phyloP scores from a whole-genome alignment of 2,329 filamentous ascomycete genomes.

The Dendryphion nanum region DNA sequence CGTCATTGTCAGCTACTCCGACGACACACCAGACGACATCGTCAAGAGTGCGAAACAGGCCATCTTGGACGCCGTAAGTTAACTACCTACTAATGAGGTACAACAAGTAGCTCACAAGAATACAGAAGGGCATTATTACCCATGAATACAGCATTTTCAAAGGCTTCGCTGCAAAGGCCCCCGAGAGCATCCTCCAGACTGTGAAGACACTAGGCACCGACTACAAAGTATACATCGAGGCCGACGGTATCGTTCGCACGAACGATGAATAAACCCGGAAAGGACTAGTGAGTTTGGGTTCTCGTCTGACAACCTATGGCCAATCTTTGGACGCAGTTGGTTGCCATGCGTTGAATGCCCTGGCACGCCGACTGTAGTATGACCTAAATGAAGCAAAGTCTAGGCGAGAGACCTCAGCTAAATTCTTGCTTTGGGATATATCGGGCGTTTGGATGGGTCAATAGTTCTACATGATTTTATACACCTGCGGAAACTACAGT shows the following conservation, averaged over 20 bases:
- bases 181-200: conserved; percentile 65
- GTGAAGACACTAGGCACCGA: conserved; percentile 62
- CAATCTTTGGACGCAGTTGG: too few relatives aligned
- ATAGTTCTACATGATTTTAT: too few relatives aligned
- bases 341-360: too few relatives aligned
- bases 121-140: conserved; percentile 70
- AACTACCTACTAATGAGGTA: not conserved
- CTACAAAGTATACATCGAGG: conserved; percentile 69
- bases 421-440: too few relatives aligned
- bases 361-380: too few relatives aligned
- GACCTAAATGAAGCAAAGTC: too few relatives aligned
- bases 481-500: too few relatives aligned
- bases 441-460: too few relatives aligned
- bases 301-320: too few relatives aligned
- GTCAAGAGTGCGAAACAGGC: conserved; percentile 69
- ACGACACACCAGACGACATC: conserved; percentile 65
- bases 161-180: conserved; percentile 74
- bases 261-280: conserved; percentile 2
- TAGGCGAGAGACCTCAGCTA: too few relatives aligned
- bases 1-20: conserved; percentile 76
- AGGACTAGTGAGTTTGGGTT: too few relatives aligned
- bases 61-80: conserved; percentile 61
- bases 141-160: conserved; percentile 69
- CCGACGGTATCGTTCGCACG: conserved; percentile 66
- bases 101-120: too few relatives aligned